Percentiles rank a stretch among this genome's conserved stretches.
Evolutionary conservation across 2,329 filamentous ascomycete genomes (phyloP).

Genomic region (Fusarium concolor): DNA sequence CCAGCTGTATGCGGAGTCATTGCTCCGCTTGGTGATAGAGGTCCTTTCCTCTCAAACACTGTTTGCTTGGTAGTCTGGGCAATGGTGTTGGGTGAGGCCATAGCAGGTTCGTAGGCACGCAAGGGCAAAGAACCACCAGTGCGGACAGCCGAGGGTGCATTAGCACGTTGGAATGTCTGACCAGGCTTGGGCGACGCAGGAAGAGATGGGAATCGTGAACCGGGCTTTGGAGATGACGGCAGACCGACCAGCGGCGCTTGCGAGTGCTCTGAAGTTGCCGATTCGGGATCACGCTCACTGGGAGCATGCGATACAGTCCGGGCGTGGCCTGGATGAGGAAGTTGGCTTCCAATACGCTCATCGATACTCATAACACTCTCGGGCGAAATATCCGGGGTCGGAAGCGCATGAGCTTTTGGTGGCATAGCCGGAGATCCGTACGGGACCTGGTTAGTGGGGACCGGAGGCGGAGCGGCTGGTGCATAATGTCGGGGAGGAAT

Average conservation of each 20-base stretch:
- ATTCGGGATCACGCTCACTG: conserved; percentile 62
- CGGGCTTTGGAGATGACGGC: conserved; percentile 56
- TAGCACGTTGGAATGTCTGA: conserved; percentile 61
- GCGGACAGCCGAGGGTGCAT: conserved; percentile 66
- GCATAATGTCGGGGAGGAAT: conserved; percentile 70
- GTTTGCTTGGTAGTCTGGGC: conserved; percentile 70
- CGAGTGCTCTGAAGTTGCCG: conserved; percentile 64
- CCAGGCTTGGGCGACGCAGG: conserved; percentile 64
- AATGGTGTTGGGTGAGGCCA: conserved; percentile 62
- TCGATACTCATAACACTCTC: conserved; percentile 63
- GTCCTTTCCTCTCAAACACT: conserved; percentile 68
- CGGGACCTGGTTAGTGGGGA: conserved; percentile 61
- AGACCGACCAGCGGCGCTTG: conserved; percentile 64
- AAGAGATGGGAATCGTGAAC: conserved; percentile 52
- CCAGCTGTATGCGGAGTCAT: conserved; percentile 72
- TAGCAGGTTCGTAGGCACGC: conserved; percentile 69
- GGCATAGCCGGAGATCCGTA: conserved; percentile 42
- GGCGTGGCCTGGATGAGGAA: conserved; percentile 49
- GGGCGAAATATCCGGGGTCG: conserved; percentile 55
- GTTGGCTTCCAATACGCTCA: conserved; percentile 62
- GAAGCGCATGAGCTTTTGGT: conserved; percentile 40
- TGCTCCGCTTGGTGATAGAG: conserved; percentile 66
- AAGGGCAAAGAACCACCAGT: conserved; percentile 69
- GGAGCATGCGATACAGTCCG: conserved; percentile 55
- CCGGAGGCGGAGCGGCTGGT: conserved; percentile 67